These are phyloP conservation scores for Auriscalpium microsporum DNA, from an alignment of 768 basidiomycete species.

Conservation along the genomic window DNA sequence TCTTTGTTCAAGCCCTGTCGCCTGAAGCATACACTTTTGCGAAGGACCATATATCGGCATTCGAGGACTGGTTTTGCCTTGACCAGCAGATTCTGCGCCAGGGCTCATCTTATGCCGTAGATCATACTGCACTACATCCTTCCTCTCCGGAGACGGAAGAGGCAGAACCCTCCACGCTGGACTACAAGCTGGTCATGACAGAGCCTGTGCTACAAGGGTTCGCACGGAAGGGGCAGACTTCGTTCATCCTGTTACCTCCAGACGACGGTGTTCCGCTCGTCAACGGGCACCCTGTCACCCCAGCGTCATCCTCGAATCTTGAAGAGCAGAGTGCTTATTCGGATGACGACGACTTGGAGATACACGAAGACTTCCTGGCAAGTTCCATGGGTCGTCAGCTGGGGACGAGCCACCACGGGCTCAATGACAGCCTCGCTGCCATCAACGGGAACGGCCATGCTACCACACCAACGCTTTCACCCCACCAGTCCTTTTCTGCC, in stretches of 20 bases:
- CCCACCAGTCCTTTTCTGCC: constrained; percentile 18
- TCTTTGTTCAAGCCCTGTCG: constrained; percentile 19
- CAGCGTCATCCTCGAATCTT: not conserved
- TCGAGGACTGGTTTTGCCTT: constrained; percentile 20
- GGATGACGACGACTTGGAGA: constrained; percentile 41
- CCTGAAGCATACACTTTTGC: constrained; percentile 16
- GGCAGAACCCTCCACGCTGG: not conserved
- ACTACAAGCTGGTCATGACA: constrained; percentile 11
- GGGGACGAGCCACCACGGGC: not conserved
- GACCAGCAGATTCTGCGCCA: constrained; percentile 39
- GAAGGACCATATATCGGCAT: constrained; percentile 6
- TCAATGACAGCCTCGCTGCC: not conserved
- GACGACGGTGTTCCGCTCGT: constrained; percentile 8
- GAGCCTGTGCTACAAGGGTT: constrained; percentile 14
- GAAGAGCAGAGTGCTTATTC: constrained; percentile 1
- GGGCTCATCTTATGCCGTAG: constrained; percentile 31
- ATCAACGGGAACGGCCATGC: not conserved
- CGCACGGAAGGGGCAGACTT: constrained; percentile 8
- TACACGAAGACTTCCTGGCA: constrained; percentile 57
- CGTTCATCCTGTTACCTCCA: constrained; percentile 10
- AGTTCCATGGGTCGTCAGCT: constrained; percentile 17
- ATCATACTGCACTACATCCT: constrained; percentile 8
- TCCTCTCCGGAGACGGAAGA: not conserved
- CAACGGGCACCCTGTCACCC: constrained; percentile 1
- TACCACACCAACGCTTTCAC: not conserved